Conservation (phyloP, 2,329 filamentous ascomycete genomes). For the Chalaropsis thielavioides region DNA sequence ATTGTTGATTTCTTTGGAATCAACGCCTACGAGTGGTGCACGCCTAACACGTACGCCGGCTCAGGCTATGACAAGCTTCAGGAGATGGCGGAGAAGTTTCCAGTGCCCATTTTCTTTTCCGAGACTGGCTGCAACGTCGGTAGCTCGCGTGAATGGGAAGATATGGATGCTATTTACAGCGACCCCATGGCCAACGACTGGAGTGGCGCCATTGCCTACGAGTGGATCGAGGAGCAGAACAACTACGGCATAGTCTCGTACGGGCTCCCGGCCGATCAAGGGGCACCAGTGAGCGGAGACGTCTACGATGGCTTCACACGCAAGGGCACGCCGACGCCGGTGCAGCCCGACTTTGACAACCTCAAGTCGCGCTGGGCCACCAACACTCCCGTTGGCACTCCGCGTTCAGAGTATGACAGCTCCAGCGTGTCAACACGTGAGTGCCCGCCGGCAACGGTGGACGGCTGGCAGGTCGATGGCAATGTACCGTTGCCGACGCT, state of each 20-base stretch:
- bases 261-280: conserved; percentile 41
- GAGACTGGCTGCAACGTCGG: conserved; percentile 68
- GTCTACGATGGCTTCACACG: conserved; percentile 53
- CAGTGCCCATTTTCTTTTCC: conserved; percentile 78
- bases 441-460: conserved; percentile 55
- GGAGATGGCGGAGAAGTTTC: conserved; percentile 51
- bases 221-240: conserved; percentile 79
- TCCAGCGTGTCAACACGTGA: conserved; percentile 45
- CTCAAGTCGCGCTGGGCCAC: conserved; percentile 64
- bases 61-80: conserved; percentile 60
- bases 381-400: conserved; percentile 53
- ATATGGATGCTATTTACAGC: conserved; percentile 67
- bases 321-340: conserved; percentile 57
- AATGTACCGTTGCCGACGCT: conserved; percentile 55
- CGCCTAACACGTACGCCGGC: conserved; percentile 38
- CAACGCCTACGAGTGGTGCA: conserved; percentile 77
- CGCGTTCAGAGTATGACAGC: conserved; percentile 49
- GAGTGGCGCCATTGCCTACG: conserved; percentile 74
- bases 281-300: conserved; percentile 30
- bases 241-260: conserved; percentile 72
- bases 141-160: conserved; percentile 47
- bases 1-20: conserved; percentile 71
- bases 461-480: conserved; percentile 59
- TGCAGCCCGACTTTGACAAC: conserved; percentile 64
- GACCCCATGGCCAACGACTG: conserved; percentile 51